A percentile compares a stretch with the other conserved stretches of the same genome.
These are phyloP conservation scores for Zymoseptoria passerinii DNA, from an alignment of 2,329 filamentous ascomycete genomes.

Conservation along the genomic window DNA sequence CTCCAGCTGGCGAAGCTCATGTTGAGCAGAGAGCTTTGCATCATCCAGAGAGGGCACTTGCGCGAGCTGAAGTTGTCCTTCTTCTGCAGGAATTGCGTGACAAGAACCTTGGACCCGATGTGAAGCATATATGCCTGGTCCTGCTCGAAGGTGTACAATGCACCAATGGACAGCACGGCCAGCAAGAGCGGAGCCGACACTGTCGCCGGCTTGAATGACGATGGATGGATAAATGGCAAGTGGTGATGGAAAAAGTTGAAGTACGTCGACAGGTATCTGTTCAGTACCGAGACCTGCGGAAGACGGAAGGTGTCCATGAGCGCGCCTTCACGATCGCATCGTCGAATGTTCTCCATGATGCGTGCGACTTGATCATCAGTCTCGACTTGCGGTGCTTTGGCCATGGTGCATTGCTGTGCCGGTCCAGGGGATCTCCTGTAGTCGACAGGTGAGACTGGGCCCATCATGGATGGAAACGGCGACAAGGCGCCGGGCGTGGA, in stretches of 20 bases:
- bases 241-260: constrained; percentile 97
- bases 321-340: constrained; percentile 69
- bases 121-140: constrained; percentile 96
- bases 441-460: constrained; percentile 60
- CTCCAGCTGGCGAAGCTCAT: constrained; percentile 99
- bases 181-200: constrained; percentile 76
- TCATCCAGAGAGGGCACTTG: constrained; percentile 95
- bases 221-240: constrained; percentile 86
- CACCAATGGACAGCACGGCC: constrained; percentile 88
- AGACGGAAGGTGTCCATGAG: constrained; percentile 85
- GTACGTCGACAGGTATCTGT: constrained; percentile 90
- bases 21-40: constrained; percentile 93
- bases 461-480: constrained; percentile 60
- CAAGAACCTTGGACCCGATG: constrained; percentile 92
- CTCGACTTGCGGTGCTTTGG: constrained; percentile 69
- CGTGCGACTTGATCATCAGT: constrained; percentile 77
- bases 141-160: constrained; percentile 92
- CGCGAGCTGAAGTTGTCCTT: constrained; percentile 98
- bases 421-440: constrained; percentile 63
- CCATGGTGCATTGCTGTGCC: constrained; percentile 54
- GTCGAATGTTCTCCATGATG: constrained; percentile 79
- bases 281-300: constrained; percentile 69
- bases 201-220: constrained; percentile 75
- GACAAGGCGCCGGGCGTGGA: constrained; percentile 67
- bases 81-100: constrained; percentile 94